Evolutionary conservation across 148 eudicot genomes (phyloP).

Genomic region (Rhododendron ovatum): DNA sequence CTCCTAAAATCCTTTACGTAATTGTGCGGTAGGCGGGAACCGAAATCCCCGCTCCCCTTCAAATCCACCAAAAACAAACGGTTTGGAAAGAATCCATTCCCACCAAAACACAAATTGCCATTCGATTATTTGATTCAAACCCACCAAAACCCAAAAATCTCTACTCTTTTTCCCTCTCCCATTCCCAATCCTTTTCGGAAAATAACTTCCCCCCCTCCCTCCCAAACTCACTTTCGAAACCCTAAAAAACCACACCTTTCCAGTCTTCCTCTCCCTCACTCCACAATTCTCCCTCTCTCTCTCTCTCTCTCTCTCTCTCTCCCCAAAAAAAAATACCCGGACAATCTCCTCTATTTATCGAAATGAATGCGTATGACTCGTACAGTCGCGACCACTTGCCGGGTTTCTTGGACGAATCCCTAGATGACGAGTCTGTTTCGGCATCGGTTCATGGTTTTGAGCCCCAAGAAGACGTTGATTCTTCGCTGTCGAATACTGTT

Average conservation of each 20-base stretch:
- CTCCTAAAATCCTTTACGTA: too few relatives aligned
- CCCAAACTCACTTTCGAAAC: neutral
- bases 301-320: neutral
- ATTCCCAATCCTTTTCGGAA: neutral
- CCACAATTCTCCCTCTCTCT: neutral
- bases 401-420: constrained; percentile 1
- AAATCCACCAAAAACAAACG: too few relatives aligned
- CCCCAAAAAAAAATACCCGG: neutral
- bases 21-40: too few relatives aligned
- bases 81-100: too few relatives aligned
- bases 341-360: neutral
- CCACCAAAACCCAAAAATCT: neutral
- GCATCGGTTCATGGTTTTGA: neutral
- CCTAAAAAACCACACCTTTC: neutral
- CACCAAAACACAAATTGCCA: too few relatives aligned
- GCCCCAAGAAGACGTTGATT: neutral
- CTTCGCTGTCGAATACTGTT: constrained; percentile 10
- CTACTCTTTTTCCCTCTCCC: neutral
- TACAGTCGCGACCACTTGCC: neutral
- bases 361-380: neutral
- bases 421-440: constrained; percentile 5
- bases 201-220: neutral
- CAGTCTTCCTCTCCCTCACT: neutral
- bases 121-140: too few relatives aligned
- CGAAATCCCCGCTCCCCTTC: too few relatives aligned